Conservation (phyloP, 169 alveolate species). For the Eimeria zaria region DNA sequence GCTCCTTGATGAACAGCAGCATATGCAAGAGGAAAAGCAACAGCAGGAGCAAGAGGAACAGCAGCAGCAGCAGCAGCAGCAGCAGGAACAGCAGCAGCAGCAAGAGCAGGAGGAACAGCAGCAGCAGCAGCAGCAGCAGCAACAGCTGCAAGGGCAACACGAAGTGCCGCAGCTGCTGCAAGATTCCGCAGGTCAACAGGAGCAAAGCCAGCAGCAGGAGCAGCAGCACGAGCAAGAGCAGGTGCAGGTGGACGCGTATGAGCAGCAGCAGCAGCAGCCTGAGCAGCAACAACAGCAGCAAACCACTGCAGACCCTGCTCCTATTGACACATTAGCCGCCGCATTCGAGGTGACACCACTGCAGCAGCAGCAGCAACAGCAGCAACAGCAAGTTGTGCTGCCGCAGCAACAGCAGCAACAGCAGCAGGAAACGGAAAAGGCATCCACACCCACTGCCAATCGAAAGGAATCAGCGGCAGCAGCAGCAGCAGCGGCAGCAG, state of each 20-base stretch:
- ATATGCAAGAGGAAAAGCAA: neutral
- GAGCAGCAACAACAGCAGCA: neutral
- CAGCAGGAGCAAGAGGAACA: neutral
- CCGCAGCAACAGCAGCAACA: neutral
- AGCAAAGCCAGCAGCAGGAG: neutral
- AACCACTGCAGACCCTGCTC: neutral
- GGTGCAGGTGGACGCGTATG: too few relatives aligned
- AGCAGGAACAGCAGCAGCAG: neutral
- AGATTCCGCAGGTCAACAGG: too few relatives aligned
- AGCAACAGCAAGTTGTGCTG: neutral
- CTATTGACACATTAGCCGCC: too few relatives aligned
- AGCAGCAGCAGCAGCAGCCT: conserved; percentile 9
- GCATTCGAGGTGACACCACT: too few relatives aligned
- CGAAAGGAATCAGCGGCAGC: neutral
- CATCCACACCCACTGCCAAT: neutral
- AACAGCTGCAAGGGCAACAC: neutral
- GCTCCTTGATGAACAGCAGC: neutral
- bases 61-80: neutral
- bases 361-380: too few relatives aligned
- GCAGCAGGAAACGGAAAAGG: neutral
- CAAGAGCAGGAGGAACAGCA: neutral
- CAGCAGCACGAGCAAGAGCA: neutral
- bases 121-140: conserved; percentile 2
- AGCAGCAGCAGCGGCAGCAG: neutral
- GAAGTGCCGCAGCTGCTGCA: too few relatives aligned